A percentile compares a stretch with the other conserved stretches of the same genome.
Conservation (phyloP, 129 eudicot species). For the Heracleum sosnowskyi region DNA sequence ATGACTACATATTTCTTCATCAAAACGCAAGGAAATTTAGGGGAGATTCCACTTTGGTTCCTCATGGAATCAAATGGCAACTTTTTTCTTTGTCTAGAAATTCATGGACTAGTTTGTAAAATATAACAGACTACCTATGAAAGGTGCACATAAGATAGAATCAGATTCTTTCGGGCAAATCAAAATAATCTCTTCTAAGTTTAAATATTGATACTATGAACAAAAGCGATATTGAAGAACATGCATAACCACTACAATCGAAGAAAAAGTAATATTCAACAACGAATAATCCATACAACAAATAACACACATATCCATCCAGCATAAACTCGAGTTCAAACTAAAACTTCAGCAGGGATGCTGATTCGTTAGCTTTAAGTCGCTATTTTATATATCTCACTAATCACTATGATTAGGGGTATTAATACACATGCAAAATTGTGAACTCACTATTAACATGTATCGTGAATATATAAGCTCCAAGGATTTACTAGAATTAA, state of each 20-base stretch:
- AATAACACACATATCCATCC: neutral
- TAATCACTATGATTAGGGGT: neutral
- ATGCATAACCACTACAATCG: neutral
- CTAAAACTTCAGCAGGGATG: neutral
- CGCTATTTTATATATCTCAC: neutral
- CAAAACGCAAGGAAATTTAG: neutral
- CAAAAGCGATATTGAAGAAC: neutral
- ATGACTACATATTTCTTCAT: no score
- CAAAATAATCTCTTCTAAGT: neutral
- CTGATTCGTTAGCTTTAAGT: neutral
- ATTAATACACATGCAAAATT: neutral
- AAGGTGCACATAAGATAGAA: neutral
- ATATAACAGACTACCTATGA: neutral
- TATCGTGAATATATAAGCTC: neutral
- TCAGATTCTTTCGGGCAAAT: neutral
- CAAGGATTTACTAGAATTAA: neutral
- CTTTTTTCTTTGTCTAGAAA: neutral
- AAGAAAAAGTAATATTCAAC: neutral
- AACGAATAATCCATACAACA: neutral
- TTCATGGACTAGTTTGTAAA: neutral
- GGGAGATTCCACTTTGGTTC: neutral
- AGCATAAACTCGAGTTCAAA: neutral
- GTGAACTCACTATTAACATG: neutral
- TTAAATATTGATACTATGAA: neutral
- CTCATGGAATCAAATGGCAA: neutral